Evolutionary conservation across 2,329 filamentous ascomycete genomes (phyloP), one percentile per base, ranked within the genome.

Genomic region (Cryphonectria carpinicola): DNA sequence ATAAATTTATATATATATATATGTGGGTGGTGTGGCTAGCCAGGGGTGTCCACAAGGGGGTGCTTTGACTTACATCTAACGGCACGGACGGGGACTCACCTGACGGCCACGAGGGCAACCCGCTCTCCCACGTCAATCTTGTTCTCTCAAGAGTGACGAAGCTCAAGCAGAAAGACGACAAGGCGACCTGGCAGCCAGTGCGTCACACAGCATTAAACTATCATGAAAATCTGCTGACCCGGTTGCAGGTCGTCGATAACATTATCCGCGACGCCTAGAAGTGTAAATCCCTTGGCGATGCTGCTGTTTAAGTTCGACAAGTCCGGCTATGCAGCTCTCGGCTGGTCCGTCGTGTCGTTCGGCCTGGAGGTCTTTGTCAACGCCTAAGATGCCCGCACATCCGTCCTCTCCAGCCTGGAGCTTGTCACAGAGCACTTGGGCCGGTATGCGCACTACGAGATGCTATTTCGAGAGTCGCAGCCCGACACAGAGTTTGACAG

Each of bases 401-500:
- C 54, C 17, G 64, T 66, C 22, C 46, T 66, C 64, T 56, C 64
- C 25, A 66, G 64, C 19, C 28, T 46, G 8, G 22, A 66, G 64
- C 25, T 56, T 4, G 25, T 66, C 64, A 28, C 49, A 1, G 32
- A 28, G 10, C 7, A 56, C 2, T 66, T n/a, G n/a, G n/a, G n/a
- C n/a, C n/a, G n/a, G n/a, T n/a, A n/a, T n/a, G n/a, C n/a, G n/a
- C n/a, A 56, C 2, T 66, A 66, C 10, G 64, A 66, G 17, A 54
- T 11, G 5, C 13, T 13, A 7, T 39, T 56, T 19, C 39, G 49
- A 56, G 46, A 22, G 2, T 4, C 17, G 3, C 46, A 56, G 8
- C 14, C 28, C n/a, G n/a, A n/a, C n/a, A n/a, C n/a, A n/a, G n/a
- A n/a, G n/a, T n/a, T n/a, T n/a, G n/a, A n/a, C n/a, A n/a, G n/a